Base-by-base conservation (phyloP, 129 eudicot genomes). In the Helianthus tuberosus region DNA sequence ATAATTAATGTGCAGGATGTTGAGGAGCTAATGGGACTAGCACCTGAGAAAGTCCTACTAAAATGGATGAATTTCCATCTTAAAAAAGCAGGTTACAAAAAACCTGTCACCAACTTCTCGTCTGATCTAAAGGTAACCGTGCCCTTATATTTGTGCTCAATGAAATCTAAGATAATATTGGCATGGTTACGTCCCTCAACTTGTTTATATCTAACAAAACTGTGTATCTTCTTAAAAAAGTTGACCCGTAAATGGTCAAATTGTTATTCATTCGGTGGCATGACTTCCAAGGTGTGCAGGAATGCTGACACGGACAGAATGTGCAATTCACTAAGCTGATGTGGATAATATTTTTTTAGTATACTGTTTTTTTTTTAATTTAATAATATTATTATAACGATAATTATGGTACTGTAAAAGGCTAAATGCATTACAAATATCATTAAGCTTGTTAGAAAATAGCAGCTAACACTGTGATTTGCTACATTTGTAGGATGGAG, bases 11-110 rank as follows among this genome's bases (percentile, higher is more conserved):
- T 75, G 59, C 86, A 92, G 97, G 96, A 92, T 81, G 86, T 92
- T 76, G 97, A 89, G 85, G 97, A 92, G 89, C 96, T 92, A 60
- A 85, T 92, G 83, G 89, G 85, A 57, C 75, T 89, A 81, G 92
- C 97, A 66, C 97, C 97, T 6, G 97, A 89, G 77, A 92, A 92
- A 79, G 54, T 92, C 44, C 78, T 92, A 39, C 65, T 92, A 69
- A 92, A 89, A 57, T 92, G 97, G 97, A 92, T 92, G 97, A 92
- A 92, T 61, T 92, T 89, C 46, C 97, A 92, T 82, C 97, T 92
- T 71, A 92, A 92, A 80, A 89, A 89, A 78, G 97, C 91, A 9
- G 97, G 97, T 49, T 92, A 89, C 88, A 83, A 81, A 71, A 92
- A 92, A 89, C 76, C 88, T 5, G 92, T 92, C 38, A 60, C 97